phyloP scores from a whole-genome alignment of 768 basidiomycete genomes.

The Pulveroboletus frians region DNA sequence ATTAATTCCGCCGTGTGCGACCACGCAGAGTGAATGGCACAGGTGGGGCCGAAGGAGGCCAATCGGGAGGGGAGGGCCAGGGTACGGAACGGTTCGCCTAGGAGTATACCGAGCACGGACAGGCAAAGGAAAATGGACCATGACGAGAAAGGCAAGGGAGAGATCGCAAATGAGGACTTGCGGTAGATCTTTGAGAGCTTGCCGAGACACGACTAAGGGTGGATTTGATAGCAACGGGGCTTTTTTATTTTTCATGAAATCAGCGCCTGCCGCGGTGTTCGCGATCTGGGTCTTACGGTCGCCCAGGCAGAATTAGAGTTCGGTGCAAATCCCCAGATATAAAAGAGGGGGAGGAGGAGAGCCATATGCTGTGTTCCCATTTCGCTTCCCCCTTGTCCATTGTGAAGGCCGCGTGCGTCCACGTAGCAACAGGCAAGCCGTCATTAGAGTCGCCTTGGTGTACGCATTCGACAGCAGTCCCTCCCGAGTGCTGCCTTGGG shows the following conservation, averaged over 20 bases:
- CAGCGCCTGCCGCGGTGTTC: slow-evolving; percentile 29
- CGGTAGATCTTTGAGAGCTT: slow-evolving; percentile 22
- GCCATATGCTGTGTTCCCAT: slow-evolving; percentile 13
- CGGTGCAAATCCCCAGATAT: slow-evolving; percentile 25
- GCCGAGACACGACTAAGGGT: slow-evolving; percentile 26
- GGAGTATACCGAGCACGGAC: slow-evolving; percentile 39
- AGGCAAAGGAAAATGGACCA: slow-evolving; percentile 31
- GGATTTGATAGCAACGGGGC: slow-evolving; percentile 27
- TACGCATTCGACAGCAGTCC: neutral
- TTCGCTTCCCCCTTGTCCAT: neutral
- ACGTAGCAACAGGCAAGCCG: slow-evolving; percentile 7
- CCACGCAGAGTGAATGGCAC: slow-evolving; percentile 30
- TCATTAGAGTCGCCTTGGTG: slow-evolving; percentile 3
- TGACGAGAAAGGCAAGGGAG: slow-evolving; percentile 30
- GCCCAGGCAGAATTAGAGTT: slow-evolving; percentile 28
- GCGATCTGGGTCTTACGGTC: slow-evolving; percentile 17
- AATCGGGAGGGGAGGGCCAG: slow-evolving; percentile 44
- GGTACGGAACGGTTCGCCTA: slow-evolving; percentile 44
- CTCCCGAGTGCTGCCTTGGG: slow-evolving; percentile 5
- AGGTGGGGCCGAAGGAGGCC: slow-evolving; percentile 34
- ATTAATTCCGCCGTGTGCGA: slow-evolving; percentile 32
- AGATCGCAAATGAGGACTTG: slow-evolving; percentile 16
- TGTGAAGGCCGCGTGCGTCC: slow-evolving; percentile 2
- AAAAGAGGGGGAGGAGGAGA: slow-evolving; percentile 19
- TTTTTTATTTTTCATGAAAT: slow-evolving; percentile 28